Evolutionary conservation across 163 green algal genomes (phyloP).

Genomic region (Chlorella variabilis): DNA sequence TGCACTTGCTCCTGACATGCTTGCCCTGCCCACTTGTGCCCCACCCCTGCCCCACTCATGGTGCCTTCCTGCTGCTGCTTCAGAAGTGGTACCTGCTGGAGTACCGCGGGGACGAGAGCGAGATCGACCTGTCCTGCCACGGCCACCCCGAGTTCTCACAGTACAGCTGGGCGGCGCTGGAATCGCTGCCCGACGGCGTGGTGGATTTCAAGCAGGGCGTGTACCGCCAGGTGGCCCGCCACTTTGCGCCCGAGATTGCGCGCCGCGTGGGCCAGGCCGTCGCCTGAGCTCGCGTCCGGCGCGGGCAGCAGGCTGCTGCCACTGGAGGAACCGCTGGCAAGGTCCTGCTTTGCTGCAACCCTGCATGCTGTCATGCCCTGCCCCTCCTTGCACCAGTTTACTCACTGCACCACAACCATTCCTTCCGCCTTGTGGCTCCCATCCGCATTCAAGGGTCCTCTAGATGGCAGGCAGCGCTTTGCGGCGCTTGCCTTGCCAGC

Average conservation of each 20-base stretch:
- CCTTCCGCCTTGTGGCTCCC: too few species aligned
- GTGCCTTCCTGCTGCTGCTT: too few species aligned
- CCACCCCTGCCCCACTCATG: background rate
- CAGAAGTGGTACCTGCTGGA: constrained; percentile 61
- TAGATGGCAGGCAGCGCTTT: too few species aligned
- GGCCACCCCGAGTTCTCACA: constrained; percentile 60
- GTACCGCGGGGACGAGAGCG: constrained; percentile 52
- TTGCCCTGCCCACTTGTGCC: background rate
- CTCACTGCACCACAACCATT: too few species aligned
- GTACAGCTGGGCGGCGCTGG: constrained; percentile 58
- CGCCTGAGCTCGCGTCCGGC: background rate
- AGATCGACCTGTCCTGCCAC: constrained; percentile 59
- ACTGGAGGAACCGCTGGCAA: too few species aligned
- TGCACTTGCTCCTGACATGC: background rate
- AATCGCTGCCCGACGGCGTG: constrained; percentile 51
- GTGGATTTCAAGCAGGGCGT: constrained; percentile 65
- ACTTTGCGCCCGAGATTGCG: constrained; percentile 57
- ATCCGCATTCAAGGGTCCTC: too few species aligned
- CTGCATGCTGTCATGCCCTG: too few species aligned
- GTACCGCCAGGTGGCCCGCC: constrained; percentile 40
- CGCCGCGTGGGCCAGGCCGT: background rate
- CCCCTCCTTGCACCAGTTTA: too few species aligned
- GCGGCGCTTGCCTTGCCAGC: too few species aligned
- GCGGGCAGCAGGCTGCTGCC: too few species aligned
- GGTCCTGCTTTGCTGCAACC: too few species aligned